These are phyloP conservation scores for Cryptococcus neoformans DNA, from an alignment of 1,284 basidiomycete species.

Conservation along the genomic window DNA sequence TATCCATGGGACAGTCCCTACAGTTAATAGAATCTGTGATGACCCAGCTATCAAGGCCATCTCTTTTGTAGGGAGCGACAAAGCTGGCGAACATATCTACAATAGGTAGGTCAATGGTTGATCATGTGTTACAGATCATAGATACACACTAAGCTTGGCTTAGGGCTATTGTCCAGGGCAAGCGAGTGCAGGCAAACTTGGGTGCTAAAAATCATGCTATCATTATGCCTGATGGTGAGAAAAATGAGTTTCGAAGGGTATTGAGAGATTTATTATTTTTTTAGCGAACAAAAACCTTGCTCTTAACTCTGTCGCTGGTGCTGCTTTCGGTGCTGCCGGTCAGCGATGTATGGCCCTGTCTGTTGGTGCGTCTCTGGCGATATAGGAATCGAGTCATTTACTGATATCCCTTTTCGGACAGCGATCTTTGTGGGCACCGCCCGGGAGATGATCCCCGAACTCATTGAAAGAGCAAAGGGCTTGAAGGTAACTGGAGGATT, in stretches of 20 bases:
- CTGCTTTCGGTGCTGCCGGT: constrained; percentile 95
- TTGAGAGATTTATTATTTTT: background rate
- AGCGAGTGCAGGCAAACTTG: constrained; percentile 88
- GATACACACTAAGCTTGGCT: too few species aligned
- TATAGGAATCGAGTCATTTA: background rate
- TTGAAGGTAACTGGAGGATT: constrained; percentile 90
- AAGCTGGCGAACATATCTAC: constrained; percentile 91
- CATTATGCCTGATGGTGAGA: constrained; percentile 85
- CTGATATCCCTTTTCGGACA: background rate
- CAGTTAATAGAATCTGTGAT: constrained; percentile 93
- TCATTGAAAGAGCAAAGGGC: constrained; percentile 76
- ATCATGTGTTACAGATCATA: too few species aligned
- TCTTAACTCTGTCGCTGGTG: constrained; percentile 89
- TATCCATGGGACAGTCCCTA: constrained; percentile 83
- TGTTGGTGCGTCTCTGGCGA: constrained; percentile 58
- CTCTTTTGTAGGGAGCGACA: constrained; percentile 95
- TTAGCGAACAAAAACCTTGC: constrained; percentile 91
- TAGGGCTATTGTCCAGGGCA: constrained; percentile 56
- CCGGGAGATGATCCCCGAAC: constrained; percentile 78
- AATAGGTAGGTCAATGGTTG: constrained; percentile 58
- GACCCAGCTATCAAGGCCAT: constrained; percentile 88
- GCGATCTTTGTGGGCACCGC: constrained; percentile 77
- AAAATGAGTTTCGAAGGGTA: too few species aligned
- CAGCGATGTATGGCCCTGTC: constrained; percentile 96
- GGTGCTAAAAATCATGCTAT: constrained; percentile 97